Percentiles rank a stretch among this genome's conserved stretches.
phyloP scores from a whole-genome alignment of 495 filamentous ascomycete genomes.

The Trichoderma virens region DNA sequence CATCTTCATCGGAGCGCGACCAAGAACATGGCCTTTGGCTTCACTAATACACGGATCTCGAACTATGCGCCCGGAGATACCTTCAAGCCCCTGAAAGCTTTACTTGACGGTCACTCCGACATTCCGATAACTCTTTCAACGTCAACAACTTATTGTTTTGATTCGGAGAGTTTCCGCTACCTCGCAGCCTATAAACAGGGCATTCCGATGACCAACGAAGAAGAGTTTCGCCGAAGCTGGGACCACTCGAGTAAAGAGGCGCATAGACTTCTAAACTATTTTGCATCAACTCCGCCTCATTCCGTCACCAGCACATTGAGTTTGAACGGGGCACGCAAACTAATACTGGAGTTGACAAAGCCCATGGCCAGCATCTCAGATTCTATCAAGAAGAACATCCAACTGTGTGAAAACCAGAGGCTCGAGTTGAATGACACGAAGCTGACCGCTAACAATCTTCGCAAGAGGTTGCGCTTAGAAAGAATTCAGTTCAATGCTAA shows the following conservation, averaged over 20 bases:
- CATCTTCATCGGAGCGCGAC: slow-evolving; percentile 29
- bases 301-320: slow-evolving; percentile 29
- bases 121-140: slow-evolving; percentile 18
- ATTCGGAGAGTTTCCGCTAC: slow-evolving; percentile 40
- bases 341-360: slow-evolving; percentile 28
- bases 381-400: slow-evolving; percentile 25
- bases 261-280: slow-evolving; percentile 23
- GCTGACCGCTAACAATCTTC: slow-evolving; percentile 19
- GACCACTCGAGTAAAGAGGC: slow-evolving; percentile 26
- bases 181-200: slow-evolving; percentile 32
- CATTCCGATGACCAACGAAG: slow-evolving; percentile 21
- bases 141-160: slow-evolving; percentile 35
- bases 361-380: slow-evolving; percentile 32
- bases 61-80: slow-evolving; percentile 38
- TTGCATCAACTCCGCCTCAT: slow-evolving; percentile 23
- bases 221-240: slow-evolving; percentile 32
- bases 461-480: slow-evolving; percentile 15
- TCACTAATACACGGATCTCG: slow-evolving; percentile 35
- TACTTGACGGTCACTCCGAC: slow-evolving; percentile 22
- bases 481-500: slow-evolving; percentile 1
- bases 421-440: slow-evolving; percentile 15
- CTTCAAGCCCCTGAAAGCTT: slow-evolving; percentile 22
- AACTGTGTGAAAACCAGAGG: slow-evolving; percentile 21
- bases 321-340: slow-evolving; percentile 29
- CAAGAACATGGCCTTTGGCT: slow-evolving; percentile 37